Percentiles rank a stretch among this genome's conserved stretches.
Evolutionary conservation across 805 yeast genomes (phyloP).

Genomic region (Pichia cephalocereana): DNA sequence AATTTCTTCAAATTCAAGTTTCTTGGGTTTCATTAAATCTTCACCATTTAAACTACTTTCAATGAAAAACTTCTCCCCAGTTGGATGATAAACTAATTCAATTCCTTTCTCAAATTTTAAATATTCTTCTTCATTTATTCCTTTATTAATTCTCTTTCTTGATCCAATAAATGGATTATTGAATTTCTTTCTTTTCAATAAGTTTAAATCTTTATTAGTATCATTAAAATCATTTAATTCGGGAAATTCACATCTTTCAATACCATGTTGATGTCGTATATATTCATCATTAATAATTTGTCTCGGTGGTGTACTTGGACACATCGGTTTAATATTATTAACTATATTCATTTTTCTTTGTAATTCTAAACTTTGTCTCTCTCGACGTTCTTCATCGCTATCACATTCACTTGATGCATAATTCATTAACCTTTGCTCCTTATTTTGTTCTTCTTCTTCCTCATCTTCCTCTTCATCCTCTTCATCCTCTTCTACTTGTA

Average conservation of each 20-base stretch:
- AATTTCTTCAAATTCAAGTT: conserved; percentile 21
- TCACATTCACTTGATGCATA: conserved; percentile 6
- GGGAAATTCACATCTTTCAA: conserved; percentile 13
- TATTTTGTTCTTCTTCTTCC: conserved; percentile 2
- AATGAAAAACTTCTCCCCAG: conserved; percentile 29
- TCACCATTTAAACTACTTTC: conserved; percentile 23
- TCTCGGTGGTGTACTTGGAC: conserved; percentile 29
- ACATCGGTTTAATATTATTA: not conserved
- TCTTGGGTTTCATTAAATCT: conserved; percentile 30
- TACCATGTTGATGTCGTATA: conserved; percentile 21
- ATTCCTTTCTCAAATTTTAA: conserved; percentile 28
- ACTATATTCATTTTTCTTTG: not conserved
- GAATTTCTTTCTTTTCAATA: conserved; percentile 2
- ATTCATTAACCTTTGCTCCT: conserved; percentile 7
- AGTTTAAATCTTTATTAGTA: conserved; percentile 6
- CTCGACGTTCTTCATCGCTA: conserved; percentile 4
- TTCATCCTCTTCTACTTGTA: conserved; percentile 19
- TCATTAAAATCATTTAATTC: conserved; percentile 13
- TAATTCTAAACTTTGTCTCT: not conserved
- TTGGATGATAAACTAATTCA: conserved; percentile 33
- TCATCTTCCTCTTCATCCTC: conserved; percentile 1
- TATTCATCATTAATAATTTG: conserved; percentile 28
- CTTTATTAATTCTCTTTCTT: not conserved
- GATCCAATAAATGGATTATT: conserved; percentile 23
- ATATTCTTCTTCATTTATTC: conserved; percentile 1